Evolutionary conservation across 2,329 filamentous ascomycete species (phyloP).

Genomic region (Chalaropsis thielavioides): DNA sequence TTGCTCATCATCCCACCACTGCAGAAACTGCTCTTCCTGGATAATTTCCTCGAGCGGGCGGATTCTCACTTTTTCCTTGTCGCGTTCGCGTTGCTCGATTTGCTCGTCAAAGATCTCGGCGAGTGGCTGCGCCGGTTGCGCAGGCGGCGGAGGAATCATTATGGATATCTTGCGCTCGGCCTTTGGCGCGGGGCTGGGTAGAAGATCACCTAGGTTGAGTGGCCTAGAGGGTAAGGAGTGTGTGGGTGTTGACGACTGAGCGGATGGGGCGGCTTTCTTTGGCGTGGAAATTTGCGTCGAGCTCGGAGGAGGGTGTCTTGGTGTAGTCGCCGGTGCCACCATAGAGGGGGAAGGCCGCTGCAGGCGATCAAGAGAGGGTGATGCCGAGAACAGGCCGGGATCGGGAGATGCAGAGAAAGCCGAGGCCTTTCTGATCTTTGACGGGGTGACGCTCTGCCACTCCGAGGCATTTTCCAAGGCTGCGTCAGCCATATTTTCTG

Average conservation of each 20-base stretch:
- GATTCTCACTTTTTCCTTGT: constrained; percentile 72
- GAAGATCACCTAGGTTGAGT: constrained; percentile 11
- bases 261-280: not conserved
- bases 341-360: not conserved
- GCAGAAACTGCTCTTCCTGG: constrained; percentile 88
- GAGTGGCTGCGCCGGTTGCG: constrained; percentile 38
- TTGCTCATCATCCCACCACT: constrained; percentile 89
- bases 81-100: constrained; percentile 54
- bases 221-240: constrained; percentile 7
- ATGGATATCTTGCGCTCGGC: constrained; percentile 51
- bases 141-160: constrained; percentile 12
- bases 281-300: not conserved
- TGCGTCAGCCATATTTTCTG: constrained; percentile 16
- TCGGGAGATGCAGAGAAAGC: not conserved
- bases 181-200: constrained; percentile 31
- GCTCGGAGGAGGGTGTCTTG: not conserved
- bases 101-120: constrained; percentile 82
- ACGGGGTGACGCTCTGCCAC: constrained; percentile 14
- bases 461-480: constrained; percentile 5
- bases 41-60: constrained; percentile 88
- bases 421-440: constrained; percentile 4
- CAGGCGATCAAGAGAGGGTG: constrained; percentile 2
- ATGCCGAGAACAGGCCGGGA: not conserved
- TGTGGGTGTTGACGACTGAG: not conserved
- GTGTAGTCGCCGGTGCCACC: not conserved